Evolutionary conservation across 164 flowering plant species (phyloP).

Genomic region (Litsea cubeba): DNA sequence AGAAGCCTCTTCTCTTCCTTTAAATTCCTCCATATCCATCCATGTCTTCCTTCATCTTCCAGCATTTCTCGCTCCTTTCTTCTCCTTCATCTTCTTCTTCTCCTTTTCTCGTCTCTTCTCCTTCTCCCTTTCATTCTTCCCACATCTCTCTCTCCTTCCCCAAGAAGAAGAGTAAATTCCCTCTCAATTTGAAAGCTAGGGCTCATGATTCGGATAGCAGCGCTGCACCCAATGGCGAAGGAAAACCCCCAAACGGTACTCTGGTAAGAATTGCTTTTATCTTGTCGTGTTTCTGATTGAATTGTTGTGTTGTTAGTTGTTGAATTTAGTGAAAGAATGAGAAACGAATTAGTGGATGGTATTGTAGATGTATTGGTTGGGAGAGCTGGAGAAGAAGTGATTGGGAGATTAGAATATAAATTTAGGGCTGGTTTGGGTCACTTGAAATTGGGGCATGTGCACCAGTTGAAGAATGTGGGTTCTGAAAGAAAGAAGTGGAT

Average conservation of each 20-base stretch:
- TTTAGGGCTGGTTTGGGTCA: too few species aligned
- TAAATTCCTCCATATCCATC: not conserved
- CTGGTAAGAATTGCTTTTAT: conserved; percentile 1
- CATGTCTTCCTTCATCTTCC: conserved; percentile 1
- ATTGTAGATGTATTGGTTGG: not conserved
- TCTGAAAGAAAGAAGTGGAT: not conserved
- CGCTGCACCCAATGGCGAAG: not conserved
- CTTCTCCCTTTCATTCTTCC: not conserved
- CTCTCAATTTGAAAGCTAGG: conserved; percentile 1
- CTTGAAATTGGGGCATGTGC: not conserved
- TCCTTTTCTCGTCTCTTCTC: not conserved
- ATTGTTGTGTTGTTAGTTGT: not conserved
- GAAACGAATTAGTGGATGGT: not conserved
- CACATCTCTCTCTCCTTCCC: not conserved
- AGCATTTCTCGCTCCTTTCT: conserved; percentile 1
- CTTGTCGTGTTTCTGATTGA: not conserved
- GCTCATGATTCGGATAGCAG: not conserved
- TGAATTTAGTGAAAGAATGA: not conserved
- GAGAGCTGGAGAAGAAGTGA: not conserved
- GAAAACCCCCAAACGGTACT: conserved; percentile 9
- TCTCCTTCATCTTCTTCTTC: not conserved
- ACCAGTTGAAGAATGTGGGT: not conserved
- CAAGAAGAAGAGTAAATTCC: not conserved
- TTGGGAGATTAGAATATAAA: too few species aligned
- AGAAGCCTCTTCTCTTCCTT: not conserved